Evolutionary conservation across 2,329 filamentous ascomycete species (phyloP).

Genomic region (Arthrobotrys musiformis): DNA sequence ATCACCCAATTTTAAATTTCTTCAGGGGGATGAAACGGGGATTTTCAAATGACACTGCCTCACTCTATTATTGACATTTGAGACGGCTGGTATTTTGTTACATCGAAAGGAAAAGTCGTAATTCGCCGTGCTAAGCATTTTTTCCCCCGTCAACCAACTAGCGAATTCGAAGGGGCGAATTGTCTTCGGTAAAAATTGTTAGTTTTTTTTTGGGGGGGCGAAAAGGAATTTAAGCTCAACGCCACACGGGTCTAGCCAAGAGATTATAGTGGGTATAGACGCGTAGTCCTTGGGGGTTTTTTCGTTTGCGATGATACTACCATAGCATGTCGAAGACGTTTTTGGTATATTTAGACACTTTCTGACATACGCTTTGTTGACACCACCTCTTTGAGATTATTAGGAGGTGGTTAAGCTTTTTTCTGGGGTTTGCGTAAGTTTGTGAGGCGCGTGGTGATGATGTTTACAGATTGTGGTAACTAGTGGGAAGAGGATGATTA

Average conservation of each 20-base stretch:
- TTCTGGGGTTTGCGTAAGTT: slow-evolving; percentile 14
- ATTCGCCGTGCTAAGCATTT: neutral
- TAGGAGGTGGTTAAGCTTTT: neutral
- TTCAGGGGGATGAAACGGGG: neutral
- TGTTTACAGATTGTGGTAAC: too few relatives aligned
- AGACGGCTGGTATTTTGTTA: too few relatives aligned
- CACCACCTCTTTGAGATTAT: too few relatives aligned
- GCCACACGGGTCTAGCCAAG: slow-evolving; percentile 11
- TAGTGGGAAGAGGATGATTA: too few relatives aligned
- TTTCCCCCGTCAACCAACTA: neutral
- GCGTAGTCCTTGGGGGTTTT: neutral
- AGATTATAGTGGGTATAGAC: slow-evolving; percentile 8
- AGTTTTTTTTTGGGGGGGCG: neutral
- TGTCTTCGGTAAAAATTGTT: neutral
- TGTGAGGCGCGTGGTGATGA: slow-evolving; percentile 11
- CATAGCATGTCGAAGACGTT: too few relatives aligned
- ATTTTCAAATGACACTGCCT: neutral
- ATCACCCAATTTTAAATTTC: neutral
- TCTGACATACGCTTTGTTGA: too few relatives aligned
- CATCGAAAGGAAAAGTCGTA: neutral
- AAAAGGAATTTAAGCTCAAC: slow-evolving; percentile 10
- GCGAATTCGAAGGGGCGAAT: too few relatives aligned
- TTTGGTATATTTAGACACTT: slow-evolving; percentile 17
- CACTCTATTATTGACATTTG: neutral
- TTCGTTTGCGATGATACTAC: neutral